Conservation (phyloP, 1,284 basidiomycete genomes). For the Volvariella volvacea region DNA sequence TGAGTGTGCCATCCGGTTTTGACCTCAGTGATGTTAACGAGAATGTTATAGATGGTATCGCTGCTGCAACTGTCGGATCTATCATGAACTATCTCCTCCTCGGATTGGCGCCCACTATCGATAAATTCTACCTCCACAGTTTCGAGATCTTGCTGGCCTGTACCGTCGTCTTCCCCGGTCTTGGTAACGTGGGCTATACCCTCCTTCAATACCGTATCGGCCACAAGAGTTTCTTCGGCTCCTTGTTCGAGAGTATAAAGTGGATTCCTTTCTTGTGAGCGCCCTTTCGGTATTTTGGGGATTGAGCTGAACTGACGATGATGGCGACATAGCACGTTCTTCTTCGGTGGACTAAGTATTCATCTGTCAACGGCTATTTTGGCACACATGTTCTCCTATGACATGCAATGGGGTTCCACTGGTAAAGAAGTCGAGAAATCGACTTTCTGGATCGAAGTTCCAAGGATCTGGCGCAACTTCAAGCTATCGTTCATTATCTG, state of each 20-base stretch:
- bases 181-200: constrained; percentile 73
- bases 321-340: constrained; percentile 57
- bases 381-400: constrained; percentile 68
- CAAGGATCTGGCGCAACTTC: constrained; percentile 71
- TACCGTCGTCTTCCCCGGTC: constrained; percentile 67
- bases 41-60: constrained; percentile 59
- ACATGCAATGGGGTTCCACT: constrained; percentile 67
- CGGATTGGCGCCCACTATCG: constrained; percentile 56
- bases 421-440: constrained; percentile 79
- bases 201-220: constrained; percentile 75
- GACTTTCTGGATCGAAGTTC: constrained; percentile 84
- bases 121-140: constrained; percentile 63
- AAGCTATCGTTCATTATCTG: constrained; percentile 61
- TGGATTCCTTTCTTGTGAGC: constrained; percentile 80
- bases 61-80: constrained; percentile 57
- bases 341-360: constrained; percentile 76
- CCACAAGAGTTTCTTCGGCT: constrained; percentile 43
- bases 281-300: constrained; percentile 6
- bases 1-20: constrained; percentile 16
- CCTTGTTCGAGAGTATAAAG: constrained; percentile 59
- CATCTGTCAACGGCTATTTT: constrained; percentile 72
- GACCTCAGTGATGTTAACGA: not conserved
- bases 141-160: constrained; percentile 77
- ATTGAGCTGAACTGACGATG: constrained; percentile 4
- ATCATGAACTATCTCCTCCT: constrained; percentile 69